phyloP scores from a whole-genome alignment of 2,329 filamentous ascomycete genomes.

The Ophiocordyceps sinensis region DNA sequence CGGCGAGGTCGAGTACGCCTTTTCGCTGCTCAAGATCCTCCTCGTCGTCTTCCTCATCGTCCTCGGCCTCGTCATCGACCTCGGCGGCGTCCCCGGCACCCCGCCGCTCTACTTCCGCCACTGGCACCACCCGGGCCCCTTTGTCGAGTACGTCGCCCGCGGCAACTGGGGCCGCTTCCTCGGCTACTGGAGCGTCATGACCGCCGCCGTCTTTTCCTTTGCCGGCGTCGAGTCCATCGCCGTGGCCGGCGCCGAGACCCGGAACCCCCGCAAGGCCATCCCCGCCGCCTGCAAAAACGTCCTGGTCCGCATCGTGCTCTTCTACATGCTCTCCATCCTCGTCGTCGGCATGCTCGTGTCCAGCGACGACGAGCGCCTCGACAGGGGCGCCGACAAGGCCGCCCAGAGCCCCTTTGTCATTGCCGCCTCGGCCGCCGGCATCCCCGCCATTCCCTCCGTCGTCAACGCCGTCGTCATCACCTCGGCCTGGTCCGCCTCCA shows the following conservation, averaged over 20 bases:
- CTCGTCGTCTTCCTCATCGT: conserved; percentile 49
- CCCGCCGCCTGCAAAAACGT: conserved; percentile 41
- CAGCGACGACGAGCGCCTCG: conserved; percentile 39
- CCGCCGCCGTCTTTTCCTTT: conserved; percentile 53
- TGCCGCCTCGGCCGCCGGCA: conserved; percentile 51
- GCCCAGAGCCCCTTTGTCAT: conserved; percentile 54
- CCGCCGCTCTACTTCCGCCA: conserved; percentile 51
- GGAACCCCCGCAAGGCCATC: conserved; percentile 37
- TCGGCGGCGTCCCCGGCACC: conserved; percentile 45
- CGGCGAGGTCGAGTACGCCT: conserved; percentile 42
- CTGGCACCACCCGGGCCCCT: conserved; percentile 55
- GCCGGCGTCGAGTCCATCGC: conserved; percentile 50
- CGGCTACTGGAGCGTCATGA: conserved; percentile 48
- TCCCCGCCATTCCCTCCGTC: conserved; percentile 52
- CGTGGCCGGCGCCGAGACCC: conserved; percentile 46
- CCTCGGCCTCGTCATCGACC: conserved; percentile 45
- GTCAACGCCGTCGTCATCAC: conserved; percentile 67
- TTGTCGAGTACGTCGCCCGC: conserved; percentile 47
- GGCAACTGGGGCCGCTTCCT: conserved; percentile 49
- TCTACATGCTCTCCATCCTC: conserved; percentile 53
- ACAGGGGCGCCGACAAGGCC: conserved; percentile 28
- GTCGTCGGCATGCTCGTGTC: conserved; percentile 56
- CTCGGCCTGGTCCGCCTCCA: conserved; percentile 47
- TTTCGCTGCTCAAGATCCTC: conserved; percentile 40
- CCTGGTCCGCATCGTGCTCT: conserved; percentile 41